Conservation (phyloP, 768 basidiomycete species). For the Postia placenta region DNA sequence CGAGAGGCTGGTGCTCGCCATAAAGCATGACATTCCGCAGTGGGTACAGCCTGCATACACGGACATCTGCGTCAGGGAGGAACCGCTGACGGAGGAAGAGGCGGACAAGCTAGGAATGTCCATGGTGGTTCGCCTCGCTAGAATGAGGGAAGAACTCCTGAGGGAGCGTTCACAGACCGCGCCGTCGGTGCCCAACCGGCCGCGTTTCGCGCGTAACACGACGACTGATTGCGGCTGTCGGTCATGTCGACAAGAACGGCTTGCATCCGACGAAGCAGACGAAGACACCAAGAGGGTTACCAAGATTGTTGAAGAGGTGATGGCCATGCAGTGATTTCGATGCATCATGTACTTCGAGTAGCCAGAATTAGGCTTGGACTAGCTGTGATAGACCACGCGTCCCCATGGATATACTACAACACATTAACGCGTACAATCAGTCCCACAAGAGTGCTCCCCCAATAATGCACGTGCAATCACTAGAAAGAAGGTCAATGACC, state of each 20-base stretch:
- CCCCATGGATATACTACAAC: too few species aligned
- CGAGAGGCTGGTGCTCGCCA: constrained; percentile 32
- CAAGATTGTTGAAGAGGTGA: neutral
- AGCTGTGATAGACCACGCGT: too few species aligned
- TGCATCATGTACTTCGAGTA: neutral
- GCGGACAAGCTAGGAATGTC: constrained; percentile 28
- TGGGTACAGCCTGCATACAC: constrained; percentile 36
- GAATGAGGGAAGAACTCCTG: constrained; percentile 21
- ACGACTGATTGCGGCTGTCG: neutral
- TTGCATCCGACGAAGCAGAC: neutral
- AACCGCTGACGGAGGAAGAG: constrained; percentile 29
- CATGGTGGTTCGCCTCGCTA: constrained; percentile 20
- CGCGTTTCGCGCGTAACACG: too few species aligned
- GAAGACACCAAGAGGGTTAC: neutral
- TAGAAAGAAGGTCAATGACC: too few species aligned
- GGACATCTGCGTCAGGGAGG: constrained; percentile 27
- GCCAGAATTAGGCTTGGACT: too few species aligned
- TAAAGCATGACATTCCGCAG: constrained; percentile 29
- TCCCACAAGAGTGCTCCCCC: too few species aligned
- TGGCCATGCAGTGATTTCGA: neutral
- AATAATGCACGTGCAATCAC: too few species aligned
- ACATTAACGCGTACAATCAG: too few species aligned
- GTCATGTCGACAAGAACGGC: neutral
- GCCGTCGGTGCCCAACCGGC: neutral
- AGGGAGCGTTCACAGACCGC: neutral